These are phyloP conservation scores for Apophysomyces elegans DNA, from an alignment of 371 early-diverging fungal species.

Conservation along the genomic window DNA sequence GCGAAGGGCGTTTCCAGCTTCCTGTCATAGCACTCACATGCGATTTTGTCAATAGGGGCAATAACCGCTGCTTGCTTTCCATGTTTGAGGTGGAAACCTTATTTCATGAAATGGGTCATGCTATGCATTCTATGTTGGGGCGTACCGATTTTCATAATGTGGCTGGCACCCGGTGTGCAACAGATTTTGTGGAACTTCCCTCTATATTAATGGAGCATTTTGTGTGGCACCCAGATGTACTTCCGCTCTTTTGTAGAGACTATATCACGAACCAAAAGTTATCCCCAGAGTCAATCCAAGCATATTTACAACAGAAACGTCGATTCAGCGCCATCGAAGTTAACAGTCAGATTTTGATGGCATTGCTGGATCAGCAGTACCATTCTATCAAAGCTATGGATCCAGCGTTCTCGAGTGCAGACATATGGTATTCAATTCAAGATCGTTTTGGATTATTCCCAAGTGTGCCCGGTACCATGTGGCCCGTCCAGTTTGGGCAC, in stretches of 20 bases:
- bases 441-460: slow-evolving; percentile 64
- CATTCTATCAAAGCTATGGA: slow-evolving; percentile 52
- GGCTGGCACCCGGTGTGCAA: slow-evolving; percentile 89
- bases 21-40: slow-evolving; percentile 83
- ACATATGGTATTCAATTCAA: slow-evolving; percentile 57
- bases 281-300: slow-evolving; percentile 49
- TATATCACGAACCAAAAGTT: slow-evolving; percentile 57
- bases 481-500: slow-evolving; percentile 94
- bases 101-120: slow-evolving; percentile 99
- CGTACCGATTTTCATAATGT: slow-evolving; percentile 95
- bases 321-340: slow-evolving; percentile 75
- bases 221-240: slow-evolving; percentile 73
- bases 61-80: slow-evolving; percentile 43
- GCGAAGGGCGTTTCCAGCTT: slow-evolving; percentile 63
- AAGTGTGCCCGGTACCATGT: slow-evolving; percentile 71
- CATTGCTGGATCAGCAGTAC: slow-evolving; percentile 84
- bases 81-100: slow-evolving; percentile 89
- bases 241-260: slow-evolving; percentile 72
- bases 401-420: slow-evolving; percentile 55
- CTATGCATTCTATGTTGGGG: slow-evolving; percentile 96
- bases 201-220: slow-evolving; percentile 95
- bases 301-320: slow-evolving; percentile 55
- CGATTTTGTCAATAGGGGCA: slow-evolving; percentile 54
- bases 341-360: slow-evolving; percentile 89
- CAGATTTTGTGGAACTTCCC: slow-evolving; percentile 97